phyloP scores from a whole-genome alignment of 208 protist species.

The Wallacemonas sp. region DNA sequence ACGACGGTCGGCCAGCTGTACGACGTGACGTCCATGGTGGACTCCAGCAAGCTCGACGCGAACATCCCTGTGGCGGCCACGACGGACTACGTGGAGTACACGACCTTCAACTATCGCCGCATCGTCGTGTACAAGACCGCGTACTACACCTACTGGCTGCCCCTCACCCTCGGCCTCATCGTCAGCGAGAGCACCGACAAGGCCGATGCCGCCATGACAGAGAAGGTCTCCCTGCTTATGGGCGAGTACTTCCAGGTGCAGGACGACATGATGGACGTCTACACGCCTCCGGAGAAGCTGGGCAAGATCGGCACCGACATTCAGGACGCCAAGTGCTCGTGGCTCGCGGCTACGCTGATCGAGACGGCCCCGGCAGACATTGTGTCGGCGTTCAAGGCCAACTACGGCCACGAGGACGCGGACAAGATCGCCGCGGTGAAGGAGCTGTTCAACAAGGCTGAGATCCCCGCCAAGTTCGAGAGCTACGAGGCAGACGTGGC shows the following conservation, averaged over 20 bases:
- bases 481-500: conserved; percentile 81
- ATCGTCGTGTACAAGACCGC: conserved; percentile 98
- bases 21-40: conserved; percentile 93
- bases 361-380: conserved; percentile 55
- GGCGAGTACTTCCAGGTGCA: conserved; percentile 98
- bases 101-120: conserved; percentile 82
- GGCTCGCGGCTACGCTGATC: conserved; percentile 94
- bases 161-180: conserved; percentile 94
- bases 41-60: conserved; percentile 89
- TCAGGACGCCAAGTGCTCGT: conserved; percentile 97
- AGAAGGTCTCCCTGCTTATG: conserved; percentile 93
- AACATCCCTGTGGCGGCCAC: conserved; percentile 61
- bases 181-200: conserved; percentile 66
- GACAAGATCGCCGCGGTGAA: conserved; percentile 89
- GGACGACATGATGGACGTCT: conserved; percentile 98
- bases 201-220: conserved; percentile 60
- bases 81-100: conserved; percentile 88
- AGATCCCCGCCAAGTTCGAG: conserved; percentile 73
- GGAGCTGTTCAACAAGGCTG: conserved; percentile 80
- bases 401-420: conserved; percentile 86
- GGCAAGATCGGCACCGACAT: conserved; percentile 99
- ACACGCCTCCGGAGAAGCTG: conserved; percentile 93
- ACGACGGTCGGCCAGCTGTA: conserved; percentile 97
- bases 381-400: conserved; percentile 77
- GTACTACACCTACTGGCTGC: conserved; percentile 98